Conservation (phyloP, 352 stramenopile genomes). For the Globisporangium lucens region DNA sequence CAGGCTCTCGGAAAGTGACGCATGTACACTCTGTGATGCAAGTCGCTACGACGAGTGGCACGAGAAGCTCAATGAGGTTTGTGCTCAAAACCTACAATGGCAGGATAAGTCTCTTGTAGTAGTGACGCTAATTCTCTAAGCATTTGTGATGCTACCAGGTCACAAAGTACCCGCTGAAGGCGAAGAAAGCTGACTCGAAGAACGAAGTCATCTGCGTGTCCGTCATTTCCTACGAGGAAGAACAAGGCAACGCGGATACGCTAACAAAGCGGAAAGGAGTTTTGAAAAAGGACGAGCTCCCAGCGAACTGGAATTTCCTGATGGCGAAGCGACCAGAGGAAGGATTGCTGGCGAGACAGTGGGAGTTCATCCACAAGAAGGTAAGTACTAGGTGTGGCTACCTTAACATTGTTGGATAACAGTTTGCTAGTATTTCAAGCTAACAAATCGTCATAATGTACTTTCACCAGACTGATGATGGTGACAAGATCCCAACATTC, state of each 20-base stretch:
- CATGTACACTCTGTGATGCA: constrained; percentile 67
- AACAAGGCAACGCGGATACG: constrained; percentile 1
- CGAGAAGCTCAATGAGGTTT: constrained; percentile 20
- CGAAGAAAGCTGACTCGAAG: constrained; percentile 74
- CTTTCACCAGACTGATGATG: constrained; percentile 41
- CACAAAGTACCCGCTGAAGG: constrained; percentile 77
- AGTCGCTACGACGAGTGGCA: constrained; percentile 57
- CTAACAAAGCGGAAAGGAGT: constrained; percentile 3
- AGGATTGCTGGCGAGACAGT: constrained; percentile 82
- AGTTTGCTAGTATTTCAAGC: not conserved
- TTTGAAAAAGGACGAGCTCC: constrained; percentile 11
- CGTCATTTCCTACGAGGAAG: constrained; percentile 51
- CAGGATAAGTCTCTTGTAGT: not conserved
- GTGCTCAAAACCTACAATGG: not conserved
- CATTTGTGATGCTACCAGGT: constrained; percentile 31
- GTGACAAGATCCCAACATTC: constrained; percentile 61
- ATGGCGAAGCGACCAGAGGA: constrained; percentile 73
- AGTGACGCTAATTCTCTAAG: not conserved
- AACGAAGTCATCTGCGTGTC: constrained; percentile 75
- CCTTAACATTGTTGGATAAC: not conserved
- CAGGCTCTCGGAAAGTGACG: constrained; percentile 9
- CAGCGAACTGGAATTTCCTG: constrained; percentile 60
- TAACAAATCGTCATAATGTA: not conserved
- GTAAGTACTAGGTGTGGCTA: constrained; percentile 13
- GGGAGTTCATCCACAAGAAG: constrained; percentile 87